Evolutionary conservation across 2,329 filamentous ascomycete species (phyloP).

Genomic region (Samsoniella hepiali): DNA sequence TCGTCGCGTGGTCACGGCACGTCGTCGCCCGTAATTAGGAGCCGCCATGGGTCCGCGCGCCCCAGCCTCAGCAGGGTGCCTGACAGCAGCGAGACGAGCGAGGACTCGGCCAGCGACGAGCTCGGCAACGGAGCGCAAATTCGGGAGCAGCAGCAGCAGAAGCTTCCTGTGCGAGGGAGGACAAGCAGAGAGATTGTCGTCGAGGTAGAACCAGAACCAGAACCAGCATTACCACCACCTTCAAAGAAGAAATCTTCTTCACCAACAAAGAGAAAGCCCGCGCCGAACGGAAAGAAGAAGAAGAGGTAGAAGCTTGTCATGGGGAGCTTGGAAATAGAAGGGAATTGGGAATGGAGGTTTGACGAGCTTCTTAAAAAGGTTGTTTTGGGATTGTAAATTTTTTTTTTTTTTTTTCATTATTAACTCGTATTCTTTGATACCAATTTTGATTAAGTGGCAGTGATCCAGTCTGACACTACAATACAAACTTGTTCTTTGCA

Average conservation of each 20-base stretch:
- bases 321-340: constrained; percentile 22
- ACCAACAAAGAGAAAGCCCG: constrained; percentile 40
- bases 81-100: constrained; percentile 34
- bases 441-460: neutral
- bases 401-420: neutral
- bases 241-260: constrained; percentile 41
- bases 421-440: constrained; percentile 8
- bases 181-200: constrained; percentile 38
- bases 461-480: neutral
- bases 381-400: neutral
- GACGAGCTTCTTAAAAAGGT: neutral
- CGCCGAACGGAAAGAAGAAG: constrained; percentile 30
- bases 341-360: constrained; percentile 3
- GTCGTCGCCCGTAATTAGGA: constrained; percentile 30
- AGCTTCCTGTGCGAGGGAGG: constrained; percentile 25
- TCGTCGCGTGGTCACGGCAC: constrained; percentile 23
- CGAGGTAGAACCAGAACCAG: constrained; percentile 34
- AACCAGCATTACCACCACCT: constrained; percentile 30
- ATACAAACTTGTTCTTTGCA: neutral
- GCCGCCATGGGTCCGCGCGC: constrained; percentile 30
- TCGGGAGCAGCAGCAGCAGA: constrained; percentile 22
- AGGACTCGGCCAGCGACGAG: constrained; percentile 37
- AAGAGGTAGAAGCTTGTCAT: constrained; percentile 26
- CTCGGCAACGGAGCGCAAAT: constrained; percentile 34
- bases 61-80: constrained; percentile 32